A percentile compares a stretch with the other conserved stretches of the same genome.
phyloP scores from a whole-genome alignment of 495 filamentous ascomycete species.

The Penicillium desertorum region DNA sequence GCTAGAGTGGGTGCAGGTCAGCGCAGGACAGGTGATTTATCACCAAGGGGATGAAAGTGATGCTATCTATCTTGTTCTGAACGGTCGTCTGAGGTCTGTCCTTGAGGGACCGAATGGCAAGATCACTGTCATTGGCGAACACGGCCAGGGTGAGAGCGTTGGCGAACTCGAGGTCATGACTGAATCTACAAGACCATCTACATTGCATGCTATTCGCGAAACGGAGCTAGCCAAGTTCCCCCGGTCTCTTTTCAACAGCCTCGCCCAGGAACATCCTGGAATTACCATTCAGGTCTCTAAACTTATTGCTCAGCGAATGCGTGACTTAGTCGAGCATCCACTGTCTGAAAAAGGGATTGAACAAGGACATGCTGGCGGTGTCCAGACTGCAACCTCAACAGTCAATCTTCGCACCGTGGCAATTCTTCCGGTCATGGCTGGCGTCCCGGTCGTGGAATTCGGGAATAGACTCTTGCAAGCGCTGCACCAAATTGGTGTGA shows the following conservation, averaged over 20 bases:
- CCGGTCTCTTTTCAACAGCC: conserved; percentile 92
- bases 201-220: conserved; percentile 92
- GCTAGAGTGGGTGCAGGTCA: conserved; percentile 95
- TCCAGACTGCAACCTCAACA: conserved; percentile 76
- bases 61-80: conserved; percentile 96
- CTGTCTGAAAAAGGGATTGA: conserved; percentile 64
- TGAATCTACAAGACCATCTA: conserved; percentile 82
- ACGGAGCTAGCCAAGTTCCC: conserved; percentile 96
- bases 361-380: conserved; percentile 55
- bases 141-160: conserved; percentile 95
- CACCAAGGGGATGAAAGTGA: conserved; percentile 95
- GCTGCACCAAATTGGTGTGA: conserved; percentile 80
- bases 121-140: conserved; percentile 90
- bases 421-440: conserved; percentile 84
- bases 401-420: conserved; percentile 91
- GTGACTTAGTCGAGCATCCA: conserved; percentile 78
- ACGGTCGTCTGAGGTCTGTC: conserved; percentile 81
- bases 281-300: conserved; percentile 99
- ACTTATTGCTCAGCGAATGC: conserved; percentile 94
- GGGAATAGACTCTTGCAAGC: conserved; percentile 85
- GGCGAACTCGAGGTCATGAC: conserved; percentile 97
- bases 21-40: conserved; percentile 90
- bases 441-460: conserved; percentile 94
- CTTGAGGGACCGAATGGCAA: conserved; percentile 73
- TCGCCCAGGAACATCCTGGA: conserved; percentile 93